phyloP scores from a whole-genome alignment of 2,329 filamentous ascomycete species.

The Phyllosticta ampelicida region DNA sequence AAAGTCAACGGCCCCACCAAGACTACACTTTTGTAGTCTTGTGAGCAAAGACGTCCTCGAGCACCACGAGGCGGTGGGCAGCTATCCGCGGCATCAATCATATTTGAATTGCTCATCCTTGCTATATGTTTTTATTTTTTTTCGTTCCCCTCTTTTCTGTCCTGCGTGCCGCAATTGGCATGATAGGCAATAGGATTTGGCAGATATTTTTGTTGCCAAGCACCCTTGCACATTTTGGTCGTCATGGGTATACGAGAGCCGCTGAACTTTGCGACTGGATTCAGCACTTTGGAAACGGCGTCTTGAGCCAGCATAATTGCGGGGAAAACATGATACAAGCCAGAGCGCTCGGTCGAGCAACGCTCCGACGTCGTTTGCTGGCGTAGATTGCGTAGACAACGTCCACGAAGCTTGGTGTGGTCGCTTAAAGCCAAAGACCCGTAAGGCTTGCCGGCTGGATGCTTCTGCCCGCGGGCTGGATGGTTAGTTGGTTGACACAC shows the following conservation, averaged over 20 bases:
- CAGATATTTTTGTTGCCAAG: neutral
- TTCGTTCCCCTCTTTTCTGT: neutral
- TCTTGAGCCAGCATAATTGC: no score
- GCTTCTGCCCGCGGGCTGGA: no score
- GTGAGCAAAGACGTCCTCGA: neutral
- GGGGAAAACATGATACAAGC: neutral
- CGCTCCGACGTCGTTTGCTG: neutral
- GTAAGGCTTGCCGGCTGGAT: neutral
- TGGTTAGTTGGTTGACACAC: no score
- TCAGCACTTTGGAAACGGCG: neutral
- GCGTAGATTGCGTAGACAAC: neutral
- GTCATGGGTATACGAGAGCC: neutral
- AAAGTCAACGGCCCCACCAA: neutral
- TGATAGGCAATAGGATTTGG: neutral
- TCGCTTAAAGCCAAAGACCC: neutral
- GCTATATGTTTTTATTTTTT: neutral
- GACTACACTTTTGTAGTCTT: neutral
- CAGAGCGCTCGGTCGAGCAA: neutral
- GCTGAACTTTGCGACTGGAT: neutral
- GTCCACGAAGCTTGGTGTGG: neutral
- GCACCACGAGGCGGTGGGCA: neutral
- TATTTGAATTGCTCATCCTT: neutral
- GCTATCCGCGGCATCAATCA: neutral
- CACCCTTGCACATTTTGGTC: neutral
- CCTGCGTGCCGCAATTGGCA: neutral